phyloP scores from a whole-genome alignment of 108 stramenopile genomes.

The Cyclostephanos invisitatus region DNA sequence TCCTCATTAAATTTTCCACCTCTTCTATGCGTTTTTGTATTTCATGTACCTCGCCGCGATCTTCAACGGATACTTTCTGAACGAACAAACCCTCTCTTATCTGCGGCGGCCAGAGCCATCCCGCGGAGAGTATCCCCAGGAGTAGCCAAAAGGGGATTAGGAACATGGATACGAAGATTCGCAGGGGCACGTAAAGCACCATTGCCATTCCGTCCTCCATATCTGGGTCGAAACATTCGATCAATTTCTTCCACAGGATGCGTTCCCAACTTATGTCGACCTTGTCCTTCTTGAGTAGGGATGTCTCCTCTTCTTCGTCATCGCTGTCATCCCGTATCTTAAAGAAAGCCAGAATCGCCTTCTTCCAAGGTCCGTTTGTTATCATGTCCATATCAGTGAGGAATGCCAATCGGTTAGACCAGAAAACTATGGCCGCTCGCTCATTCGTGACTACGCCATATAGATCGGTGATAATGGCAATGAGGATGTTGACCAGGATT shows the following conservation, averaged over 20 bases:
- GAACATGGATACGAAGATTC: conserved; percentile 57
- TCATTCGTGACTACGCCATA: conserved; percentile 85
- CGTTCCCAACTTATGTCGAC: conserved; percentile 37
- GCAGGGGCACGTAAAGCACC: conserved; percentile 54
- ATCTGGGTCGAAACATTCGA: conserved; percentile 65
- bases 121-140: conserved; percentile 65
- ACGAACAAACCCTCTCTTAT: conserved; percentile 80
- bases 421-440: conserved; percentile 86
- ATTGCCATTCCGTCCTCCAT: conserved; percentile 58
- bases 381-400: conserved; percentile 72
- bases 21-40: conserved; percentile 52
- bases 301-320: conserved; percentile 12
- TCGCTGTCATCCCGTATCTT: conserved; percentile 20
- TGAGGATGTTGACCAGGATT: conserved; percentile 74
- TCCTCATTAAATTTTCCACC: conserved; percentile 56
- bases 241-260: conserved; percentile 61
- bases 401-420: conserved; percentile 82
- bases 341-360: conserved; percentile 27
- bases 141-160: conserved; percentile 79
- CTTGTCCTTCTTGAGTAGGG: conserved; percentile 5
- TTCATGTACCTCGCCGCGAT: conserved; percentile 57
- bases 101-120: conserved; percentile 86
- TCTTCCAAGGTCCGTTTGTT: conserved; percentile 46
- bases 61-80: conserved; percentile 64
- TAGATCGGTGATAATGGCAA: conserved; percentile 85